Base-by-base conservation (phyloP, 805 yeast genomes). In the Peterozyma toletana region DNA sequence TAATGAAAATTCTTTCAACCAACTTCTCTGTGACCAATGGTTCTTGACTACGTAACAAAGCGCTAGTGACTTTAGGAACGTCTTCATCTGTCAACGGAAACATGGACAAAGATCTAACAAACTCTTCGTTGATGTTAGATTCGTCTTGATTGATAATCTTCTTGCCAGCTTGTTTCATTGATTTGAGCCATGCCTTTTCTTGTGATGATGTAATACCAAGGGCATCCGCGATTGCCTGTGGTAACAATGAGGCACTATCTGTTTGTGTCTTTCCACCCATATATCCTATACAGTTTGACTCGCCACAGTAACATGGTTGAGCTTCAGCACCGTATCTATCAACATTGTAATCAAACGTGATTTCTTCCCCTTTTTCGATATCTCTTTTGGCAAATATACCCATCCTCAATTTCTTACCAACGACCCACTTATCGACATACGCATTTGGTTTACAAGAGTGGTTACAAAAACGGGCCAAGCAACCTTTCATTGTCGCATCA, bases 201-300 rank as follows among this genome's bases (percentile, higher is more conserved):
- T 78, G 79, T 21, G 72, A 71, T 1, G 76, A 66, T 11, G 76
- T 68, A 9, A 90, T 83, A 15, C 96, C 96, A 39, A 93, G 70
- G 0, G 96, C 97, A 49, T 86, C 95, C 9, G 93, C 79, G 33
- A 85, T 73, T 18, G 80, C 76, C 49, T 86, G 91, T 2, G 98
- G 96, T 40, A 91, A 70, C 45, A 87, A 66, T 35, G 86, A 73
- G 1, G 91, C 91, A 30, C 91, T 86, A 53, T 89, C 96, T 2
- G 98, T 89, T 66, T 93, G 99, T 2, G 96, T 91, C 62, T 89
- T 90, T 40, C 99, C 99, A 51, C 98, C 99, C 69, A 91, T 78
- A 51, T 84, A 83, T 31, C 97, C 96, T 37, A 88, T 73, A 73
- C 99, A 91, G 62, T 88, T 90, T 29, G 84, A 71, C 51, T 89